Evolutionary conservation across 192 early-diverging fungal species (phyloP).

Genomic region (Obelidium mucronatum): DNA sequence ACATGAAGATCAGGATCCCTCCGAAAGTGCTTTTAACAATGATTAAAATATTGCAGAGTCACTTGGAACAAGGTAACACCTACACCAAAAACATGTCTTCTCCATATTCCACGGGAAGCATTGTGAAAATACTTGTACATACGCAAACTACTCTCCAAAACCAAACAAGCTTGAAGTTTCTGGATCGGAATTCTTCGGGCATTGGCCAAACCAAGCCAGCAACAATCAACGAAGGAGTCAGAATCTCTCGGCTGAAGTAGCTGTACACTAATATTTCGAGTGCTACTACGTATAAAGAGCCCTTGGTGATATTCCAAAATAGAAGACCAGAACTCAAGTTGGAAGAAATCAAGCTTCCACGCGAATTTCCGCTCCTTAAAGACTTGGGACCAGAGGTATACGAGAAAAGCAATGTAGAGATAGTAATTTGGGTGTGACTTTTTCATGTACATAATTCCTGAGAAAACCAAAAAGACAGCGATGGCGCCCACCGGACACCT

Average conservation of each 20-base stretch:
- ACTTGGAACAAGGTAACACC: no score
- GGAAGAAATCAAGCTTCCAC: conserved; percentile 4
- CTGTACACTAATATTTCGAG: conserved; percentile 88
- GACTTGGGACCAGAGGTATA: conserved; percentile 78
- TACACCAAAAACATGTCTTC: conserved; percentile 74
- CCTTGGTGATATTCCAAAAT: conserved; percentile 6
- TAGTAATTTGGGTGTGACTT: conserved; percentile 87
- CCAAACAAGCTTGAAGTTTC: conserved; percentile 56
- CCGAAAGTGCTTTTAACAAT: conserved; percentile 38
- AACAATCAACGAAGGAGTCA: conserved; percentile 70
- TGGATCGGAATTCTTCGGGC: conserved; percentile 50
- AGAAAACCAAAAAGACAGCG: conserved; percentile 44
- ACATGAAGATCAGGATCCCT: conserved; percentile 40
- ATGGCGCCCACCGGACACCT: conserved; percentile 22
- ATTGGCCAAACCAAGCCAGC: conserved; percentile 73
- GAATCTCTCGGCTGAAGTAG: conserved; percentile 80
- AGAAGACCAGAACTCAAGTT: conserved; percentile 5
- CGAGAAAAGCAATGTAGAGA: conserved; percentile 83
- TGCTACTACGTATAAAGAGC: conserved; percentile 62
- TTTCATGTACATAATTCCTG: conserved; percentile 74
- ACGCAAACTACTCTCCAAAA: conserved; percentile 76
- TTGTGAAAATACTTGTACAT: conserved; percentile 81
- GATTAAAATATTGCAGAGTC: no score
- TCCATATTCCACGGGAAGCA: conserved; percentile 88
- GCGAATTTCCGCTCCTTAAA: conserved; percentile 32